Conservation (phyloP, 345 rosid genomes). For the Brassica juncea region DNA sequence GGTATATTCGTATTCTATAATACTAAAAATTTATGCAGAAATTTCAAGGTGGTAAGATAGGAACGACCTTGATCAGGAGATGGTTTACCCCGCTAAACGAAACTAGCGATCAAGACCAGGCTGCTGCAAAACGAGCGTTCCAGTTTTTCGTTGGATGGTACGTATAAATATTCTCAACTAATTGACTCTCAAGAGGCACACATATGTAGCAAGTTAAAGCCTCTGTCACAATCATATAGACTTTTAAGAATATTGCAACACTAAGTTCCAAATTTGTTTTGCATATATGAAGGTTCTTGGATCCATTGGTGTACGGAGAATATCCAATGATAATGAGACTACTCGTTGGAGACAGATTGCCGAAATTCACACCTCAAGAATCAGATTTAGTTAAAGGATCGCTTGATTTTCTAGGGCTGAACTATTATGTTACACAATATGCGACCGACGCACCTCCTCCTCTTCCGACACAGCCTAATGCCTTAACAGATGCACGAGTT, state of each 20-base stretch:
- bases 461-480: not conserved
- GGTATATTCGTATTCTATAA: too few relatives aligned
- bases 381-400: constrained; percentile 35
- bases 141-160: constrained; percentile 38
- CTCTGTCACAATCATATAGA: not conserved
- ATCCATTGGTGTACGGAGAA: constrained; percentile 30
- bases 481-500: constrained; percentile 27
- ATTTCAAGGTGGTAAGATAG: constrained; percentile 28
- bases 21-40: not conserved
- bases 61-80: constrained; percentile 24
- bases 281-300: constrained; percentile 20
- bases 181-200: not conserved
- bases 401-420: constrained; percentile 38
- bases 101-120: not conserved
- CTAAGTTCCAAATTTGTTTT: not conserved
- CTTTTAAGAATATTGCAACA: too few relatives aligned
- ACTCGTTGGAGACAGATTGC: constrained; percentile 24
- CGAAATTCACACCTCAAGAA: constrained; percentile 5
- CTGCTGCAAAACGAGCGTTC: constrained; percentile 33
- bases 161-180: not conserved
- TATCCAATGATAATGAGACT: constrained; percentile 22
- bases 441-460: constrained; percentile 23
- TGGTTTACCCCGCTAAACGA: constrained; percentile 19
- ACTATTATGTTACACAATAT: constrained; percentile 38
- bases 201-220: not conserved